Conservation (phyloP, 257 asterid genomes). For the Mentha longifolia region DNA sequence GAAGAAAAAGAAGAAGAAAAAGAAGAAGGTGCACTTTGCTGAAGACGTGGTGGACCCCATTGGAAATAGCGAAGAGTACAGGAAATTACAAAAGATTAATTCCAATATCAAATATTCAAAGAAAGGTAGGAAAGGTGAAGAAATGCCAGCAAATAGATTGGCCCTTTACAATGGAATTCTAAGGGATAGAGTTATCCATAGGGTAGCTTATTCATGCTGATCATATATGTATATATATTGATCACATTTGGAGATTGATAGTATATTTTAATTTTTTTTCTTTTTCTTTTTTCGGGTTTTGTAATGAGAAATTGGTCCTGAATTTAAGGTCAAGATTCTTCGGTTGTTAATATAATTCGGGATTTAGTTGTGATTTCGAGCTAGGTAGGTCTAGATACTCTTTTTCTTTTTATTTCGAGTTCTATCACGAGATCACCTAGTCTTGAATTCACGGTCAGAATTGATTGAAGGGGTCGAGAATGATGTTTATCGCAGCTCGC, state of each 20-base stretch:
- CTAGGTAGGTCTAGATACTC: too few relatives aligned
- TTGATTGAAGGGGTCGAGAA: too few relatives aligned
- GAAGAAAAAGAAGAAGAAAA: constrained; percentile 56
- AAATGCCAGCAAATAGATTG: constrained; percentile 71
- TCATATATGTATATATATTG: not conserved
- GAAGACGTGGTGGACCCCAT: constrained; percentile 86
- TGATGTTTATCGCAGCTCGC: too few relatives aligned
- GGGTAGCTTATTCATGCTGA: constrained; percentile 55
- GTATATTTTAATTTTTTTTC: too few relatives aligned
- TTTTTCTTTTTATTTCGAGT: too few relatives aligned
- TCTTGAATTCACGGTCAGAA: too few relatives aligned
- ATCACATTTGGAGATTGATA: not conserved
- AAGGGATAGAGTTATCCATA: constrained; percentile 58
- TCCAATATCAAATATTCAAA: constrained; percentile 25
- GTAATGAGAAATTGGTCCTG: too few relatives aligned
- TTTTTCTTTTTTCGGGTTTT: too few relatives aligned
- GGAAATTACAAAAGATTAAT: constrained; percentile 45
- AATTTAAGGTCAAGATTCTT: too few relatives aligned
- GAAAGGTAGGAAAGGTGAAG: constrained; percentile 36
- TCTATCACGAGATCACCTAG: too few relatives aligned
- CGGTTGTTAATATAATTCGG: too few relatives aligned
- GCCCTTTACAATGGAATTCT: constrained; percentile 80
- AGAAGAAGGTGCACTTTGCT: constrained; percentile 84
- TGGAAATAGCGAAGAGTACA: constrained; percentile 75
- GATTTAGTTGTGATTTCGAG: too few relatives aligned